Evolutionary conservation across 495 filamentous ascomycete genomes (phyloP).

Genomic region (Thozetella sp.): DNA sequence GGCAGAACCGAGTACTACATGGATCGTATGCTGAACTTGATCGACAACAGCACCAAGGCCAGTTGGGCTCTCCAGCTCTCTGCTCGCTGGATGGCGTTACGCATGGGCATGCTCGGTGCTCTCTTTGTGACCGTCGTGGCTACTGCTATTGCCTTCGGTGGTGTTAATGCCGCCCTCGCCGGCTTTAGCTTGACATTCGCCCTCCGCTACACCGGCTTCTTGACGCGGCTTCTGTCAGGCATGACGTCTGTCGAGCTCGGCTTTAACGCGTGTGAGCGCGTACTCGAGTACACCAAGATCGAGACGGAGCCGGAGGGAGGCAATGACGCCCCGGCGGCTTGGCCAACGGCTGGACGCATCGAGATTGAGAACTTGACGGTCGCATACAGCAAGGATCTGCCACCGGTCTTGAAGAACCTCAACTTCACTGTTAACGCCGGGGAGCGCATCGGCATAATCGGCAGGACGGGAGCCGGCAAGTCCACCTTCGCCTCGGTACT

Average conservation of each 20-base stretch:
- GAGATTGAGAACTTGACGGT: constrained; percentile 39
- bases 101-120: constrained; percentile 61
- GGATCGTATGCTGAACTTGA: constrained; percentile 51
- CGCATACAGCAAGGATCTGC: constrained; percentile 38
- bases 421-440: constrained; percentile 35
- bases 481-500: constrained; percentile 45
- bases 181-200: constrained; percentile 55
- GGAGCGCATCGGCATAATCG: constrained; percentile 50
- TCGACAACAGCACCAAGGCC: constrained; percentile 55
- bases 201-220: constrained; percentile 51
- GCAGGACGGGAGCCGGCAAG: constrained; percentile 51
- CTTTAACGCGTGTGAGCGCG: constrained; percentile 39
- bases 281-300: constrained; percentile 38
- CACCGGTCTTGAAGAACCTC: constrained; percentile 42
- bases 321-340: constrained; percentile 34
- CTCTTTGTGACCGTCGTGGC: constrained; percentile 61
- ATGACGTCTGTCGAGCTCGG: constrained; percentile 49
- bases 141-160: constrained; percentile 52
- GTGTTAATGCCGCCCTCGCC: constrained; percentile 64
- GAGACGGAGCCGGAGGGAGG: constrained; percentile 34
- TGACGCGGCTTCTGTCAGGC: constrained; percentile 47
- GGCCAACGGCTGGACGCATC: constrained; percentile 43
- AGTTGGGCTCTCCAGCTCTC: constrained; percentile 59
- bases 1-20: constrained; percentile 53
- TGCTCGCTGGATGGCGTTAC: constrained; percentile 61